A percentile compares a stretch with the other conserved stretches of the same genome.
phyloP scores from a whole-genome alignment of 2,329 filamentous ascomycete species.

The Scedosporium minutisporum region DNA sequence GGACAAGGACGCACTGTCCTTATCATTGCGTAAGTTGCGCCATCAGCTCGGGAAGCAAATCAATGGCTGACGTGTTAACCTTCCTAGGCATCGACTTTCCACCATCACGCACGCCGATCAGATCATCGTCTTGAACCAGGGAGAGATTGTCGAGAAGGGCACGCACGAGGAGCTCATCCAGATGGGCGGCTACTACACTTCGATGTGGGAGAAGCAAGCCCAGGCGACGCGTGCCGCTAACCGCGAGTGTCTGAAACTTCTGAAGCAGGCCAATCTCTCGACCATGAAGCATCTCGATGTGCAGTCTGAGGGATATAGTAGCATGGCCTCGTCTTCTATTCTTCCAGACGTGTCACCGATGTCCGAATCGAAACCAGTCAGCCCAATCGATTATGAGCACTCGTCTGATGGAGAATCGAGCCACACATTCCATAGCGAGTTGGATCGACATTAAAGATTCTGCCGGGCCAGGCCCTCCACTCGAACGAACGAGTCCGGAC shows the following conservation, averaged over 20 bases:
- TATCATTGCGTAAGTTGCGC: slow-evolving; percentile 69
- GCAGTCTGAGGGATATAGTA: slow-evolving; percentile 34
- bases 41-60: not conserved
- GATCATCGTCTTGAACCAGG: slow-evolving; percentile 68
- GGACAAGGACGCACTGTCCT: slow-evolving; percentile 83
- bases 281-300: slow-evolving; percentile 22
- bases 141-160: slow-evolving; percentile 67
- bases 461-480: not conserved
- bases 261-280: slow-evolving; percentile 9
- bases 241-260: slow-evolving; percentile 29
- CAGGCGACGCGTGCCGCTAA: slow-evolving; percentile 60
- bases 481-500: too few species aligned
- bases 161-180: slow-evolving; percentile 69
- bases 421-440: slow-evolving; percentile 1
- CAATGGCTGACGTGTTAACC: slow-evolving; percentile 12
- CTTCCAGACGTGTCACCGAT: not conserved
- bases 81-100: slow-evolving; percentile 61
- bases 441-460: not conserved
- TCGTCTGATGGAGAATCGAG: slow-evolving; percentile 6
- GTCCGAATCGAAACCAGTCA: not conserved
- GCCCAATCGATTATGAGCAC: not conserved
- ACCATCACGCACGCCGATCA: slow-evolving; percentile 81
- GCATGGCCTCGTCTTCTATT: slow-evolving; percentile 27
- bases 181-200: slow-evolving; percentile 62
- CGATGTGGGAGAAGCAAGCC: slow-evolving; percentile 87